Conservation (phyloP, 495 filamentous ascomycete species). For the Aspergillus sparsus region DNA sequence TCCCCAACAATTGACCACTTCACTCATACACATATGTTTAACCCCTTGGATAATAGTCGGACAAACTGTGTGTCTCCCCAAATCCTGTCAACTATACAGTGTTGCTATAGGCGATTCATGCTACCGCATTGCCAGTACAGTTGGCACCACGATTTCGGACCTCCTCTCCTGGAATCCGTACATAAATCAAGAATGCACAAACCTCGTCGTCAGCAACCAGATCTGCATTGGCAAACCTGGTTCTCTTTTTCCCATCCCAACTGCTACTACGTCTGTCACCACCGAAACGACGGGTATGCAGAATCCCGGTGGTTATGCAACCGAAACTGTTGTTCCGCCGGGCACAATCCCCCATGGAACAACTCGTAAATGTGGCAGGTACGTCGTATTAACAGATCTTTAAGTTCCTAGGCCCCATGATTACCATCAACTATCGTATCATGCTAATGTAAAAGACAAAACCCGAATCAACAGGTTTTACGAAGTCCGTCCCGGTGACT, state of each 20-base stretch:
- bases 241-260: not conserved
- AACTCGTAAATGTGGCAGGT: slow-evolving; percentile 8
- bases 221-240: slow-evolving; percentile 11
- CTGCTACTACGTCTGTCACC: not conserved
- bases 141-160: not conserved
- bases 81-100: slow-evolving; percentile 6
- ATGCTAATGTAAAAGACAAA: not conserved
- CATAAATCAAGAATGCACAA: slow-evolving; percentile 17
- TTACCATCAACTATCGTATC: not conserved
- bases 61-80: slow-evolving; percentile 8
- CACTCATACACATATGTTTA: not conserved
- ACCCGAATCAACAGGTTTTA: slow-evolving; percentile 3
- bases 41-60: not conserved
- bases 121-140: not conserved
- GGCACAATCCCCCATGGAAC: slow-evolving; percentile 10
- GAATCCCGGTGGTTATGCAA: slow-evolving; percentile 7
- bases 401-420: not conserved
- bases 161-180: slow-evolving; percentile 15
- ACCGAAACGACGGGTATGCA: not conserved
- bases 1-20: not conserved
- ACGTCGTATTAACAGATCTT: not conserved
- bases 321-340: slow-evolving; percentile 3
- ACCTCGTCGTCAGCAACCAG: slow-evolving; percentile 16
- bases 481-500: slow-evolving; percentile 12
- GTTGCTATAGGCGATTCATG: not conserved